A percentile compares a stretch with the other conserved stretches of the same genome.
These are phyloP conservation scores for Naganishia albida DNA, from an alignment of 1,284 basidiomycete species.

Conservation along the genomic window DNA sequence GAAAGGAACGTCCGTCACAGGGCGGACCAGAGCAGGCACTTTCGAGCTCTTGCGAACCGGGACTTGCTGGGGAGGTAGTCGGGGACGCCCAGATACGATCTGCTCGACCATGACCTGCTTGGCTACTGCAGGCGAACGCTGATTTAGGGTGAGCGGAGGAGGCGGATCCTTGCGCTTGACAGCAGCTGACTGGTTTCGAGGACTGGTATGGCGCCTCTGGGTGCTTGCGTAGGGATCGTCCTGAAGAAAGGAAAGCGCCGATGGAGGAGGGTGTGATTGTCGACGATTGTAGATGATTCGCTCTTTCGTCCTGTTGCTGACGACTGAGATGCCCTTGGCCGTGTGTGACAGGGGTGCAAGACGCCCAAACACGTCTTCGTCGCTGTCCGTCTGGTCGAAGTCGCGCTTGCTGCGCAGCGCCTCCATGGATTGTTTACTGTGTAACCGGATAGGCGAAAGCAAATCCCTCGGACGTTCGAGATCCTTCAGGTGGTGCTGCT, in stretches of 20 bases:
- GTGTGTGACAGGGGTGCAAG: conserved; percentile 7
- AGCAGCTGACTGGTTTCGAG: background rate
- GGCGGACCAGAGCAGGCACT: background rate
- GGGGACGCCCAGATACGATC: conserved; percentile 14
- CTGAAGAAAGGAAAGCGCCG: conserved; percentile 3
- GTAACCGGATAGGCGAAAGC: background rate
- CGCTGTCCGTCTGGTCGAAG: background rate
- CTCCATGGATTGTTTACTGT: conserved; percentile 1
- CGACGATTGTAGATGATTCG: conserved; percentile 12
- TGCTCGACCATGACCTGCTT: conserved; percentile 17
- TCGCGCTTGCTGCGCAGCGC: background rate
- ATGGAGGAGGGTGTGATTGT: conserved; percentile 11
- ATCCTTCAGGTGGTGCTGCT: background rate
- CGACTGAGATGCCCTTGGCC: conserved; percentile 1
- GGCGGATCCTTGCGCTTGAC: conserved; percentile 17
- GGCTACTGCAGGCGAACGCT: background rate
- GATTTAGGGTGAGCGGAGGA: background rate
- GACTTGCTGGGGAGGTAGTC: background rate
- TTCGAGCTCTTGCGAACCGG: conserved; percentile 6
- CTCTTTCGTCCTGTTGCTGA: conserved; percentile 4
- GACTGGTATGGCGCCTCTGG: conserved; percentile 9
- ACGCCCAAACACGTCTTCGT: conserved; percentile 18
- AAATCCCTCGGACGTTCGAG: background rate
- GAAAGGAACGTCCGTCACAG: background rate
- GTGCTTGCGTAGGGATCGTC: conserved; percentile 23